Base-by-base conservation (phyloP, 192 early-diverging fungal species). In the Podila epicladia region DNA sequence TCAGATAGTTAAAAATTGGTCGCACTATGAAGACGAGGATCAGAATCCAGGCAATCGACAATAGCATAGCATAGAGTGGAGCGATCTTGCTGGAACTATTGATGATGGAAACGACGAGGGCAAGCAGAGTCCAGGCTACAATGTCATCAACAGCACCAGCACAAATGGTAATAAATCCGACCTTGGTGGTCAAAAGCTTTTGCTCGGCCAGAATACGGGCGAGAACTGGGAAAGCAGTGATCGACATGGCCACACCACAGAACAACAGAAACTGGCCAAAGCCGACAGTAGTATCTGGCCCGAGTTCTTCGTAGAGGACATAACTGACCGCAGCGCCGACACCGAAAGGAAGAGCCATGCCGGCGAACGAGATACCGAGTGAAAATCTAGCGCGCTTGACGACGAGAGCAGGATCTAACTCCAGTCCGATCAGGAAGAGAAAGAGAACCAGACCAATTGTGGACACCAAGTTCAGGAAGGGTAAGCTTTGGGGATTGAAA, bases 141-240 rank as follows among this genome's bases (percentile, higher is more conserved):
- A 92, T 92, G 69, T 99, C 97, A 67, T 97, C 95, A 17, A 95
- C 85, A 22, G 96, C 91, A 4, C 94, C 95, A 11, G 95, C 90
- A 12, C 94, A 92, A 58, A 99, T 90, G 37, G 96, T 91, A 20
- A 93, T 88, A 13, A 91, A 87, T 19, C 96, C 97, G 5, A 97
- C 95, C 8, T 84, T 84, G 22, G 95, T 94, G 8, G 84, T 83
- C 38, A 97, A 75, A 35, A 99, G 75, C 74, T 96, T 95, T 38
- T 92, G 87, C 78, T 97, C 96, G 0, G 94, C 92, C 64, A 99
- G 75, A 65, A 99, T 97, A 59, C 97, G 96, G 0, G 95, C 97
- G 33, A 99, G 87, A 5, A 99, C 97, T 0, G 97, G 97, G 69
- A 97, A 99, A 2, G 96, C 79, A 13, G 79, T 82, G 57, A 82